A percentile compares a stretch with the other conserved stretches of the same genome.
phyloP scores from a whole-genome alignment of 2,329 filamentous ascomycete species.

The Raffaelea albimanens region DNA sequence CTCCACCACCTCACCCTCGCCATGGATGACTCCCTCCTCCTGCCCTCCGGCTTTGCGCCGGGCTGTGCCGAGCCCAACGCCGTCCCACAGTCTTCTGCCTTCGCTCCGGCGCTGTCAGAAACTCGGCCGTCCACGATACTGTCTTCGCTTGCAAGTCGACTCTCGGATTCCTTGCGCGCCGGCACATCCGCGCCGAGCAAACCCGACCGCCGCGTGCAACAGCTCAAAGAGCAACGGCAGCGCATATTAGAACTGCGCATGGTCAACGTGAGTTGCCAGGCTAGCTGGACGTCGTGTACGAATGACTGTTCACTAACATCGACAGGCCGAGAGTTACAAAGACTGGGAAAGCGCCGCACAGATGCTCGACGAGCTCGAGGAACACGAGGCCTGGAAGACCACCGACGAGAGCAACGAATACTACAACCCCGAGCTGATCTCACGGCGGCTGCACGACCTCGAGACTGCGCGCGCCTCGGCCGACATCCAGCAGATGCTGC shows the following conservation, averaged over 20 bases:
- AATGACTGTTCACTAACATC: background rate
- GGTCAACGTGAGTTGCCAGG: slow-evolving; percentile 8
- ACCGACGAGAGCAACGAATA: slow-evolving; percentile 42
- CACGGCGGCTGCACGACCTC: slow-evolving; percentile 60
- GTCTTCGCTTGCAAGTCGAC: slow-evolving; percentile 3
- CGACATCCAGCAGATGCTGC: slow-evolving; percentile 69
- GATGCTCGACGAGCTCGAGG: slow-evolving; percentile 70
- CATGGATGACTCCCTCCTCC: too few species aligned
- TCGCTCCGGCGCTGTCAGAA: too few species aligned
- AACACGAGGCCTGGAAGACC: slow-evolving; percentile 71
- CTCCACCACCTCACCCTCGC: too few species aligned
- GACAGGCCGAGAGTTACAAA: slow-evolving; percentile 57
- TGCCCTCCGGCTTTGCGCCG: too few species aligned
- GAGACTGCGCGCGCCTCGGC: slow-evolving; percentile 63
- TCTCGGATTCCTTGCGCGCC: slow-evolving; percentile 1
- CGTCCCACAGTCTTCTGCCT: too few species aligned
- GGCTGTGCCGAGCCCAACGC: too few species aligned
- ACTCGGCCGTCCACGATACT: background rate
- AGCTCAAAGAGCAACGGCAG: slow-evolving; percentile 6
- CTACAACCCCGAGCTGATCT: slow-evolving; percentile 54
- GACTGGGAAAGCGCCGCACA: slow-evolving; percentile 70
- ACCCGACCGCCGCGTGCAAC: slow-evolving; percentile 3
- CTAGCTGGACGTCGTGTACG: too few species aligned
- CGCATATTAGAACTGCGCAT: slow-evolving; percentile 10
- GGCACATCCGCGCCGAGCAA: background rate